phyloP scores from a whole-genome alignment of 164 flowering plant genomes.

The Taxillus chinensis region DNA sequence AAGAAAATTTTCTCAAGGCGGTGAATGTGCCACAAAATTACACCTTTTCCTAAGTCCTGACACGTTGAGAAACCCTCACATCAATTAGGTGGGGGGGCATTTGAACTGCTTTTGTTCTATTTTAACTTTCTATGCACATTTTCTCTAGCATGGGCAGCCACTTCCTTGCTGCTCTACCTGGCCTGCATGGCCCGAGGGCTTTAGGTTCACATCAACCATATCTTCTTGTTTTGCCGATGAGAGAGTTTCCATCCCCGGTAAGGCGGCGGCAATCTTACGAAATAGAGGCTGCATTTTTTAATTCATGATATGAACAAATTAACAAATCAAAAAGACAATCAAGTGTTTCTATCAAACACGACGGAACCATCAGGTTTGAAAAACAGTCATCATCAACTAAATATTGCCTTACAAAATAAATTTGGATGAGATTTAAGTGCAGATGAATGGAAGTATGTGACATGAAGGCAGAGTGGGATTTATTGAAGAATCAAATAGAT shows the following conservation, averaged over 20 bases:
- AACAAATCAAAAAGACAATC: too few species aligned
- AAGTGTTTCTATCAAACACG: not conserved
- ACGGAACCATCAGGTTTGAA: not conserved
- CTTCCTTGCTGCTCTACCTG: constrained; percentile 58
- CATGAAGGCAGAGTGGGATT: not conserved
- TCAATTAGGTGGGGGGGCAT: too few species aligned
- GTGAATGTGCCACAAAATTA: not conserved
- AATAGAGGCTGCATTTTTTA: constrained; percentile 55
- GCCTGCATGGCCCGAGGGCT: constrained; percentile 42
- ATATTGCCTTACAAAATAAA: not conserved
- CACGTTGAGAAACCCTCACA: too few species aligned
- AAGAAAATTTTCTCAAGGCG: not conserved
- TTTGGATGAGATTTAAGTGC: not conserved
- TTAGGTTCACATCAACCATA: constrained; percentile 79
- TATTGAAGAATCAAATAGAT: too few species aligned
- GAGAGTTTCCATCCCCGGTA: constrained; percentile 78
- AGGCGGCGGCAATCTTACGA: constrained; percentile 78
- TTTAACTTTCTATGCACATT: not conserved
- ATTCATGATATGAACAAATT: not conserved
- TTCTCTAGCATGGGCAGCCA: constrained; percentile 55
- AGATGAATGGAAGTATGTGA: not conserved
- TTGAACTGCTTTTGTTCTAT: not conserved
- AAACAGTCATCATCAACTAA: not conserved
- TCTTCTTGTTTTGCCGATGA: constrained; percentile 75
- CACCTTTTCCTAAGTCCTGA: too few species aligned